A percentile compares a stretch with the other conserved stretches of the same genome.
phyloP scores from a whole-genome alignment of 2,329 filamentous ascomycete genomes.

The Pyricularia sp. region DNA sequence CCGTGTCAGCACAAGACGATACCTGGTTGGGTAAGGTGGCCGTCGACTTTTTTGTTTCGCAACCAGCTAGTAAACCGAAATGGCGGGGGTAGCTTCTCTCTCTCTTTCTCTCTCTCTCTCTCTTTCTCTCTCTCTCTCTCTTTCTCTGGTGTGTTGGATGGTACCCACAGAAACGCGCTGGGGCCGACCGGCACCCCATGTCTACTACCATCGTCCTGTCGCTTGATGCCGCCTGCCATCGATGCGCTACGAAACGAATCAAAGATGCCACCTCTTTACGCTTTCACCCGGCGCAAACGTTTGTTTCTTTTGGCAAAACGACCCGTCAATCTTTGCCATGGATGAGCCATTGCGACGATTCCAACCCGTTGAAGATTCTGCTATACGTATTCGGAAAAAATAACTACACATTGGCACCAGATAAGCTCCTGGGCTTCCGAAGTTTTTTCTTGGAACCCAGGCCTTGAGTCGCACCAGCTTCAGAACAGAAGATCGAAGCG shows the following conservation, averaged over 20 bases:
- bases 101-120: neutral
- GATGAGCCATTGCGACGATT: neutral
- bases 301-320: neutral
- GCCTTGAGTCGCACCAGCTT: neutral
- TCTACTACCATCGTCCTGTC: neutral
- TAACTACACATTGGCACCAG: too few species aligned
- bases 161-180: neutral
- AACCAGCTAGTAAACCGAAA: neutral
- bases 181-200: neutral
- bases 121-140: neutral
- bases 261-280: neutral
- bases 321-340: neutral
- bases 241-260: neutral
- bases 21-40: neutral
- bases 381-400: too few species aligned
- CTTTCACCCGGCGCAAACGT: neutral
- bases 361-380: neutral
- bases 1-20: constrained; percentile 2
- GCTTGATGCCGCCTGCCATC: neutral
- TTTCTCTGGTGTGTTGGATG: neutral
- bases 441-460: neutral
- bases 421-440: neutral
- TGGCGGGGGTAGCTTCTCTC: neutral
- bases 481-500: neutral
- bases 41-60: neutral